phyloP scores from a whole-genome alignment of 495 filamentous ascomycete genomes.

The Penicillium argentinense region DNA sequence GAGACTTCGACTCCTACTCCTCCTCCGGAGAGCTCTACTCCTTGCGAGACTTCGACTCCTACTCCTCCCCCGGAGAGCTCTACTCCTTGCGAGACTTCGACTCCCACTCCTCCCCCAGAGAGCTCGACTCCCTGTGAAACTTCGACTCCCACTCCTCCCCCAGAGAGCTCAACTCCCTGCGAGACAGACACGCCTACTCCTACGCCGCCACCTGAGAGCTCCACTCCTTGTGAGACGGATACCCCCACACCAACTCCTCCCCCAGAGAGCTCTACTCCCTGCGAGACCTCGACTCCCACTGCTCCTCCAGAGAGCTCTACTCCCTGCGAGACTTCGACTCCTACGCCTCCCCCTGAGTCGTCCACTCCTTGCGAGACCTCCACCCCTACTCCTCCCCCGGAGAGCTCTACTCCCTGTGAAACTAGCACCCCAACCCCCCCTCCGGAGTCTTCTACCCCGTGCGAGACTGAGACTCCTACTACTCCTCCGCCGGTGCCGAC shows the following conservation, averaged over 20 bases:
- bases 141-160: not conserved
- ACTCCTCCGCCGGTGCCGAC: constrained; percentile 11
- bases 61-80: constrained; percentile 3
- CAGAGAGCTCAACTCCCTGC: constrained; percentile 1
- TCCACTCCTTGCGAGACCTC: constrained; percentile 12
- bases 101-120: not conserved
- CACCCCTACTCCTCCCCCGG: not conserved
- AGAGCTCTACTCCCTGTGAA: constrained; percentile 7
- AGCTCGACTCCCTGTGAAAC: constrained; percentile 3
- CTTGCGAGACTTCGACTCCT: constrained; percentile 10
- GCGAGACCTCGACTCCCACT: constrained; percentile 9
- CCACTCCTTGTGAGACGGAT: constrained; percentile 16
- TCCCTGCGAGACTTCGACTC: constrained; percentile 6
- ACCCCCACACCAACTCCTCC: constrained; percentile 1
- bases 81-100: constrained; percentile 16
- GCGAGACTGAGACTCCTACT: constrained; percentile 1
- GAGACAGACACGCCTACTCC: constrained; percentile 2
- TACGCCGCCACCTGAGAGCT: not conserved
- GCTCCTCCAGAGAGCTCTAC: not conserved
- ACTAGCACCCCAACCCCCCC: constrained; percentile 3
- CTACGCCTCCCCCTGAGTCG: constrained; percentile 1
- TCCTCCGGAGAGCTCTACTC: constrained; percentile 7
- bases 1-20: constrained; percentile 1
- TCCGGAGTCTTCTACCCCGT: constrained; percentile 2
- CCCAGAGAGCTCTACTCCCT: constrained; percentile 1